Percentiles rank a stretch among this genome's conserved stretches.
These are phyloP conservation scores for Sophora flavescens DNA, from an alignment of 306 rosid species.

Conservation along the genomic window DNA sequence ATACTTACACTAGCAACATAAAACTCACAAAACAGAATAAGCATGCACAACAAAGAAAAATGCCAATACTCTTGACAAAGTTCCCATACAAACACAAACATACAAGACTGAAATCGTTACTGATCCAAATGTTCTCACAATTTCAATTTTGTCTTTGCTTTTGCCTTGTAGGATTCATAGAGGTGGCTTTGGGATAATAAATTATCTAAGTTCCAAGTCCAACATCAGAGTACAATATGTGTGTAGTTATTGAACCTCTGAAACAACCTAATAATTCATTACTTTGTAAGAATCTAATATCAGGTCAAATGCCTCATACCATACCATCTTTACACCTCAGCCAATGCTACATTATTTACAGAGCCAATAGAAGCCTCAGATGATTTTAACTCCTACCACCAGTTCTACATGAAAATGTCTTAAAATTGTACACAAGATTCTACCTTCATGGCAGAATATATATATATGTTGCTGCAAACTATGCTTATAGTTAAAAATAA, in stretches of 20 bases:
- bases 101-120: slow-evolving; percentile 25
- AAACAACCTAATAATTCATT: slow-evolving; percentile 65
- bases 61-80: slow-evolving; percentile 16
- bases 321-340: slow-evolving; percentile 76
- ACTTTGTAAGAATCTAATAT: slow-evolving; percentile 57
- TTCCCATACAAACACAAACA: slow-evolving; percentile 44
- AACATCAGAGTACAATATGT: slow-evolving; percentile 42
- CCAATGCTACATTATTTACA: slow-evolving; percentile 81
- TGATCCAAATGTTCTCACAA: slow-evolving; percentile 37
- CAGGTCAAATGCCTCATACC: slow-evolving; percentile 65
- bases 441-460: slow-evolving; percentile 51
- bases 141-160: slow-evolving; percentile 28
- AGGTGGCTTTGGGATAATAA: slow-evolving; percentile 44
- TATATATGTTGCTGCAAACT: slow-evolving; percentile 51
- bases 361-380: slow-evolving; percentile 62
- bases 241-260: slow-evolving; percentile 52
- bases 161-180: slow-evolving; percentile 19
- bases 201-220: slow-evolving; percentile 41
- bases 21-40: neutral
- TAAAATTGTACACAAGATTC: slow-evolving; percentile 62
- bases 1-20: neutral
- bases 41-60: neutral
- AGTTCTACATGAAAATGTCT: slow-evolving; percentile 55
- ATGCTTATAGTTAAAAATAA: slow-evolving; percentile 49
- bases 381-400: slow-evolving; percentile 50